These are phyloP conservation scores for Cytospora mali DNA, from an alignment of 2,329 filamentous ascomycete species.

Conservation along the genomic window DNA sequence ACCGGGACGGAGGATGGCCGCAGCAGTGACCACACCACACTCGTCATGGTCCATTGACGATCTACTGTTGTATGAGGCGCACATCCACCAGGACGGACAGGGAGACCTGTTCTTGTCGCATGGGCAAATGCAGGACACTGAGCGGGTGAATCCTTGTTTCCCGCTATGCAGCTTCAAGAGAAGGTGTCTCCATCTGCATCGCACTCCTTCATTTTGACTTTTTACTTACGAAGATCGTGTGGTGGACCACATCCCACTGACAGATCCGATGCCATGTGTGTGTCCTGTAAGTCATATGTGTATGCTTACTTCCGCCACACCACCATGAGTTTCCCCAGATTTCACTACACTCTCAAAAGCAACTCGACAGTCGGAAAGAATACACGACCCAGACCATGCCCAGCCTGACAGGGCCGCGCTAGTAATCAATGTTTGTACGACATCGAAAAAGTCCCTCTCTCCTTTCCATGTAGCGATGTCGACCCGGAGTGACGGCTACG, in stretches of 20 bases:
- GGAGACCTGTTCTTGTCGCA: slow-evolving; percentile 23
- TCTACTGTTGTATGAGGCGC: slow-evolving; percentile 9
- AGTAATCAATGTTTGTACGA: slow-evolving; percentile 10
- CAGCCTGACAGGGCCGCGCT: slow-evolving; percentile 6
- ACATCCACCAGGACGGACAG: slow-evolving; percentile 20
- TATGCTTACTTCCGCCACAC: slow-evolving; percentile 1
- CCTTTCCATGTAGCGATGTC: slow-evolving; percentile 1
- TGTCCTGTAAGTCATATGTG: slow-evolving; percentile 9
- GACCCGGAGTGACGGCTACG: slow-evolving; percentile 10
- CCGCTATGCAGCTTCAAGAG: slow-evolving; percentile 22
- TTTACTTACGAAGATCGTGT: slow-evolving; percentile 19
- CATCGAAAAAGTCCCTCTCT: slow-evolving; percentile 8
- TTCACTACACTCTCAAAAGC: not conserved
- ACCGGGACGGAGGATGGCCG: slow-evolving; percentile 22
- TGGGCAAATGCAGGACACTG: slow-evolving; percentile 23
- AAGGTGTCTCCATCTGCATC: slow-evolving; percentile 18
- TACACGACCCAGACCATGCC: slow-evolving; percentile 18
- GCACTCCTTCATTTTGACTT: slow-evolving; percentile 11
- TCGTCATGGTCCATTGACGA: slow-evolving; percentile 12
- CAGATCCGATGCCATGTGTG: slow-evolving; percentile 17
- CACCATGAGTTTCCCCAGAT: not conserved
- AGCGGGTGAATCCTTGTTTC: slow-evolving; percentile 27
- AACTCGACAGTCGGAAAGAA: slow-evolving; percentile 8
- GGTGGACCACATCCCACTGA: slow-evolving; percentile 15
- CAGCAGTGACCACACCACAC: slow-evolving; percentile 28